Percentiles rank a stretch among this genome's conserved stretches.
phyloP scores from a whole-genome alignment of 1,284 basidiomycete genomes.

The Apiotrichum domesticum region DNA sequence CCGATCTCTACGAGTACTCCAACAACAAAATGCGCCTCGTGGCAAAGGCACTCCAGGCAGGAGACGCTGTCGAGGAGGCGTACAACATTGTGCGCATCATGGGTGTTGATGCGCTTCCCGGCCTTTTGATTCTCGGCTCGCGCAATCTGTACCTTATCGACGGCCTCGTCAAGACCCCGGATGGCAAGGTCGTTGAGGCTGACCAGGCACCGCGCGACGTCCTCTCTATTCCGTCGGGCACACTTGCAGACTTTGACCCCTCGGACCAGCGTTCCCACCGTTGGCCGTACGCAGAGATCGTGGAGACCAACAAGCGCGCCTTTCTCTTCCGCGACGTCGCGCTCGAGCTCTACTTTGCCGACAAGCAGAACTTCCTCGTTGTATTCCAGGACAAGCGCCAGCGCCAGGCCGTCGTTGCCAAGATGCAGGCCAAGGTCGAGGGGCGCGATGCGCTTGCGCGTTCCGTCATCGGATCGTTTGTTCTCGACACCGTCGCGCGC shows the following conservation, averaged over 20 bases:
- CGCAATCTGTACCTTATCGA: constrained; percentile 86
- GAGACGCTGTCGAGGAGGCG: constrained; percentile 83
- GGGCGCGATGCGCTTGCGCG: constrained; percentile 36
- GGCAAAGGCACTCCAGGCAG: constrained; percentile 61
- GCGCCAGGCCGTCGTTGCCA: constrained; percentile 60
- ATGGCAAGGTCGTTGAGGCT: constrained; percentile 83
- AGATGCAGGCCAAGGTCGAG: constrained; percentile 49
- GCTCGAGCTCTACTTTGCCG: constrained; percentile 86
- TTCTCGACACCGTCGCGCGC: constrained; percentile 44
- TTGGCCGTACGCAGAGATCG: constrained; percentile 74
- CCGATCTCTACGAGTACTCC: constrained; percentile 48
- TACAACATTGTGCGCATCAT: constrained; percentile 73
- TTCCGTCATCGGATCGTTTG: constrained; percentile 42
- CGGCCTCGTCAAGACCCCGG: constrained; percentile 79
- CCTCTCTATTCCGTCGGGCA: constrained; percentile 72
- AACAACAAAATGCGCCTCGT: constrained; percentile 60
- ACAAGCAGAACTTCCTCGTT: constrained; percentile 72
- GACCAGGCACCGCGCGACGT: constrained; percentile 75
- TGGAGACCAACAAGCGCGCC: constrained; percentile 69
- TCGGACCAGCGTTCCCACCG: constrained; percentile 64
- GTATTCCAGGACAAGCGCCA: constrained; percentile 67
- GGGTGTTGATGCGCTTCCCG: constrained; percentile 75
- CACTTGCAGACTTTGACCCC: constrained; percentile 69
- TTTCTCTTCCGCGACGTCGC: constrained; percentile 87
- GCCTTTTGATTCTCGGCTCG: constrained; percentile 76